Evolutionary conservation across 345 rosid species (phyloP).

Genomic region (Heritiera littoralis): DNA sequence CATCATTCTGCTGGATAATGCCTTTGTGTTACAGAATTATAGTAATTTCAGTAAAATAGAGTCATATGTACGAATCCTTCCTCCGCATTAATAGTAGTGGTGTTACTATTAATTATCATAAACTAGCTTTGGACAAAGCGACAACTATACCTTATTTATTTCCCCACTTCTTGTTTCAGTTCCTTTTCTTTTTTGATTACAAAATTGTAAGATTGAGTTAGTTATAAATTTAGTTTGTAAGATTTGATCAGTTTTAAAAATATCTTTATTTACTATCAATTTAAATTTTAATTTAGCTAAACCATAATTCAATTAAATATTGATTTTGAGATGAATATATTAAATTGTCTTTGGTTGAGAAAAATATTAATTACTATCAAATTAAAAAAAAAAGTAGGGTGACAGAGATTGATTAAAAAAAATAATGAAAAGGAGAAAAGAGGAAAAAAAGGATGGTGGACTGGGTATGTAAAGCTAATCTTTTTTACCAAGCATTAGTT

Average conservation of each 20-base stretch:
- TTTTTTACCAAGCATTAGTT: not conserved
- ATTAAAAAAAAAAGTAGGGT: not conserved
- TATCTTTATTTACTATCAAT: too few species aligned
- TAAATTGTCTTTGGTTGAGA: not conserved
- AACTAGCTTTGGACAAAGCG: not conserved
- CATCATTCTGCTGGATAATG: not conserved
- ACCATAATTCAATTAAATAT: not conserved
- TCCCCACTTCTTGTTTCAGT: not conserved
- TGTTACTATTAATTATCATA: not conserved
- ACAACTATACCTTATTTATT: not conserved
- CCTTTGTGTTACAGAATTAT: not conserved
- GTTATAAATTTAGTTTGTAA: too few species aligned
- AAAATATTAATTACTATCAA: not conserved
- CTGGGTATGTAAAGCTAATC: not conserved
- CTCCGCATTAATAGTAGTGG: too few species aligned
- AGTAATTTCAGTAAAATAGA: not conserved
- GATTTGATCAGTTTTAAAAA: too few species aligned
- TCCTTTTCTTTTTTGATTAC: not conserved
- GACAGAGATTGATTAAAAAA: not conserved
- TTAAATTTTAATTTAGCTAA: not conserved
- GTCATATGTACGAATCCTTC: too few species aligned
- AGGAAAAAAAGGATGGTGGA: not conserved
- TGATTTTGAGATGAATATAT: not conserved
- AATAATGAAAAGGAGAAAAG: not conserved
- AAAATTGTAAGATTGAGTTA: not conserved